Evolutionary conservation across 208 protist species (phyloP).

Genomic region (Wallacemonas sp.): DNA sequence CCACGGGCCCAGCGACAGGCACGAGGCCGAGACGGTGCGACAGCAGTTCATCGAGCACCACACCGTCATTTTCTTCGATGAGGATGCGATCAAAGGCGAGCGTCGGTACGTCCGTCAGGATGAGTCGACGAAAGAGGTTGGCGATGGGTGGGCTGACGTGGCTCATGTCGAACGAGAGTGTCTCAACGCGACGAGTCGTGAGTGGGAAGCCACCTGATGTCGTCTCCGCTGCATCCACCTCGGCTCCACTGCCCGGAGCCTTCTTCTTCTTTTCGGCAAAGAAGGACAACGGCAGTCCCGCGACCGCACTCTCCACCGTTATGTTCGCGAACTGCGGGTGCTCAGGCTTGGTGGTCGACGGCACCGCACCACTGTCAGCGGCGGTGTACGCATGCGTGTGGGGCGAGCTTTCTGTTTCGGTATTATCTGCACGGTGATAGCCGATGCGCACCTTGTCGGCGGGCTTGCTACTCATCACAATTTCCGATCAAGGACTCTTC

Average conservation of each 20-base stretch:
- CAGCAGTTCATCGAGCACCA: constrained; percentile 97
- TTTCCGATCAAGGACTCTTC: no score
- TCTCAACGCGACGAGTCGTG: constrained; percentile 73
- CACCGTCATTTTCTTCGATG: constrained; percentile 97
- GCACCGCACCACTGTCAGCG: constrained; percentile 13
- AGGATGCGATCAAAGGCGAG: constrained; percentile 98
- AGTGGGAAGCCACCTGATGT: constrained; percentile 25
- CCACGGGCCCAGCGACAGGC: constrained; percentile 96
- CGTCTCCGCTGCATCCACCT: not conserved
- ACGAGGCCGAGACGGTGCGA: constrained; percentile 97
- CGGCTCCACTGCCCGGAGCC: not conserved
- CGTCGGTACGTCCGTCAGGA: constrained; percentile 97
- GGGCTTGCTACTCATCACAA: not conserved
- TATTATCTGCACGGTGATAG: constrained; percentile 74
- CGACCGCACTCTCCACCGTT: constrained; percentile 53
- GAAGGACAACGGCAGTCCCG: constrained; percentile 35
- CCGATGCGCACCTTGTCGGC: constrained; percentile 64
- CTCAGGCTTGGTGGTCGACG: constrained; percentile 59
- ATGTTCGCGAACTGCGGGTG: constrained; percentile 76
- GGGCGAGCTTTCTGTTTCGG: constrained; percentile 83
- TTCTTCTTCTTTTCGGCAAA: constrained; percentile 9
- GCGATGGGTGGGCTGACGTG: constrained; percentile 90
- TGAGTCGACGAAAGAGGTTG: constrained; percentile 97
- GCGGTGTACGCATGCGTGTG: constrained; percentile 65
- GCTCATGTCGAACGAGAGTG: constrained; percentile 81